Base-by-base conservation (phyloP, 139 green algal genomes). In the Tetraselmis chui region DNA sequence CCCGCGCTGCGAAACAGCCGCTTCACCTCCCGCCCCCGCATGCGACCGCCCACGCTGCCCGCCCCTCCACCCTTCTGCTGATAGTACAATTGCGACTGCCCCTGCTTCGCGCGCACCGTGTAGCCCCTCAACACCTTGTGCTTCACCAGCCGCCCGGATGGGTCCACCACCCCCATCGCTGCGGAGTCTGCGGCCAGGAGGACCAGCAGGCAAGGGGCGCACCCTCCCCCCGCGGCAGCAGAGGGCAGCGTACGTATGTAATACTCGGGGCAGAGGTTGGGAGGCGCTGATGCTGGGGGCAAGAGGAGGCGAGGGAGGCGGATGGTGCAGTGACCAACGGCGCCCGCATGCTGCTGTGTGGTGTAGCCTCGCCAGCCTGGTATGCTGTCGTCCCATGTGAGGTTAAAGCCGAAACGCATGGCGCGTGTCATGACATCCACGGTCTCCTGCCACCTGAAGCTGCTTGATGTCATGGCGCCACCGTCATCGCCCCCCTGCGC, bases 81-180 rank as follows among this genome's bases (percentile, higher is more conserved):
- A 32, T 86, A 86, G 1, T 76, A 79, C 30, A 80, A 28, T 80
- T 88, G 85, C n/a, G 85, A 79, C 32, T 81, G 78, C 76, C 85
- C 85, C 31, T 80, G 79, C 59, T 81, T 30, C 28, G 28, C n/a
- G 1, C 84, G 59, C 59, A 87, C 82, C 2, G 85, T 88, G 85
- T 86, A 86, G 23, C 85, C 85, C 0, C 76, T 84, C 1, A 85
- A 31, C 76, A 83, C 77, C 32, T 82, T 84, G 82, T 86, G 85
- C 32, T 32, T 59, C 29, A 81, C 23, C 76, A 88, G 32, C n/a
- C 28, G 2, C 1, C 82, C 82, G 1, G 77, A 67, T 18, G 45
- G 77, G 0, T 31, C 24, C 75, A 59, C 86, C 26, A 88, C 1
- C 1, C 32, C 85, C 29, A 88, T 31, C 1, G 82, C 82, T 24